Conservation (phyloP, 2,329 filamentous ascomycete species). For the Fusarium brevicatenulatum region DNA sequence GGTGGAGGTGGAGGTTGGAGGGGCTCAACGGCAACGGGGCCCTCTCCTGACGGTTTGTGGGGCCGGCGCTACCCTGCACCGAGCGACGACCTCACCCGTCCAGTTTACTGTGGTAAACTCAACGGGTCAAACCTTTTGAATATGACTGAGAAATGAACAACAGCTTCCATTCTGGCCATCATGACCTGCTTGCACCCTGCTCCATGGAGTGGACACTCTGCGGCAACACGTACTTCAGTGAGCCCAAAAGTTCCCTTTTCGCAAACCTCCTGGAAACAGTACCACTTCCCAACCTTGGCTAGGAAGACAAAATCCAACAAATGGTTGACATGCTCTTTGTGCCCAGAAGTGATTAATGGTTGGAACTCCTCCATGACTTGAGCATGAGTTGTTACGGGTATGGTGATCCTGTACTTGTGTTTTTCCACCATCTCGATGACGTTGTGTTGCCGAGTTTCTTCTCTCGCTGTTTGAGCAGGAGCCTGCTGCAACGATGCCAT, state of each 20-base stretch:
- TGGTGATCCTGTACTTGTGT: no score
- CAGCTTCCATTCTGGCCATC: no score
- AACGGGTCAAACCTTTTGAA: no score
- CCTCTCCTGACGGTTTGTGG: conserved; percentile 18
- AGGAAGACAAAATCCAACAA: not conserved
- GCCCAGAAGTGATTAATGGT: accelerated
- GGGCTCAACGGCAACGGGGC: not conserved
- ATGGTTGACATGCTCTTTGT: accelerated
- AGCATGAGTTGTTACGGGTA: not conserved
- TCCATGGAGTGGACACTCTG: no score
- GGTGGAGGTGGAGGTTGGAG: conserved; percentile 24
- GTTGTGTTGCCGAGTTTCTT: not conserved
- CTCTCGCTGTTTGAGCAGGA: no score
- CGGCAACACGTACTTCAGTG: no score
- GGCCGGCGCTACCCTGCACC: conserved; percentile 32
- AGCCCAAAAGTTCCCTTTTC: no score
- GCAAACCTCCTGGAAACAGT: no score
- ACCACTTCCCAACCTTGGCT: no score
- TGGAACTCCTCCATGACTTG: accelerated
- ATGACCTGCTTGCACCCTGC: no score
- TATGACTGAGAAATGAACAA: no score
- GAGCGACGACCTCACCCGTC: not conserved
- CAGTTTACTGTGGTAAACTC: not conserved
- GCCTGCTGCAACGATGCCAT: no score
- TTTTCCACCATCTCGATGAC: not conserved